These are phyloP conservation scores for Xylogone sp. DNA, from an alignment of 2,329 filamentous ascomycete genomes.

Conservation along the genomic window DNA sequence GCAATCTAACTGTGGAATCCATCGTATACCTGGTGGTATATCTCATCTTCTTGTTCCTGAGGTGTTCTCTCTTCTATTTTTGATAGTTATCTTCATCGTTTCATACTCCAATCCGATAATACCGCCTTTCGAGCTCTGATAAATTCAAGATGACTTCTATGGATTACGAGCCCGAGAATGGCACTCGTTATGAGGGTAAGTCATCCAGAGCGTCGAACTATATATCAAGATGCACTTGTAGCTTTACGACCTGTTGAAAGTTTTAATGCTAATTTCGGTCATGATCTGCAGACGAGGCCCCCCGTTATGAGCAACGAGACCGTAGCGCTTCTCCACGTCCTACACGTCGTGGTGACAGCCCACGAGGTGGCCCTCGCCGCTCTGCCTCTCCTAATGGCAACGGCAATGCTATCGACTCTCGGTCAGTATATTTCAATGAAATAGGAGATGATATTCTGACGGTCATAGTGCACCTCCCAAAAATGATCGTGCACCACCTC, in stretches of 20 bases:
- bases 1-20: not conserved
- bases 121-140: slow-evolving; percentile 7
- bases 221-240: not conserved
- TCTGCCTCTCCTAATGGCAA: slow-evolving; percentile 58
- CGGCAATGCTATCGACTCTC: slow-evolving; percentile 35
- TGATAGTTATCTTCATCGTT: not conserved
- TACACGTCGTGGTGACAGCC: slow-evolving; percentile 49
- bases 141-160: slow-evolving; percentile 48
- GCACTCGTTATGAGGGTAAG: slow-evolving; percentile 63
- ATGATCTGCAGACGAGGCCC: slow-evolving; percentile 50
- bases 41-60: not conserved
- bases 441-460: slow-evolving; percentile 3
- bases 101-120: slow-evolving; percentile 4
- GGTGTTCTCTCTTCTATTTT: not conserved
- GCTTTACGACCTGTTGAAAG: not conserved
- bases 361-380: slow-evolving; percentile 56
- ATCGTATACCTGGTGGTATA: not conserved
- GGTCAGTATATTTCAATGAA: slow-evolving; percentile 32
- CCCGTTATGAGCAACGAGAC: slow-evolving; percentile 64
- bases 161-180: slow-evolving; percentile 67
- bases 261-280: slow-evolving; percentile 14
- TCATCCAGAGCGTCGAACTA: slow-evolving; percentile 2
- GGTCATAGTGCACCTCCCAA: slow-evolving; percentile 44
- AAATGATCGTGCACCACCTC: slow-evolving; percentile 39
- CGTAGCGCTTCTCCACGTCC: slow-evolving; percentile 63